Percentiles rank a stretch among this genome's conserved stretches.
These are phyloP conservation scores for Lentithecium fluviatile DNA, from an alignment of 495 filamentous ascomycete genomes.

Conservation along the genomic window DNA sequence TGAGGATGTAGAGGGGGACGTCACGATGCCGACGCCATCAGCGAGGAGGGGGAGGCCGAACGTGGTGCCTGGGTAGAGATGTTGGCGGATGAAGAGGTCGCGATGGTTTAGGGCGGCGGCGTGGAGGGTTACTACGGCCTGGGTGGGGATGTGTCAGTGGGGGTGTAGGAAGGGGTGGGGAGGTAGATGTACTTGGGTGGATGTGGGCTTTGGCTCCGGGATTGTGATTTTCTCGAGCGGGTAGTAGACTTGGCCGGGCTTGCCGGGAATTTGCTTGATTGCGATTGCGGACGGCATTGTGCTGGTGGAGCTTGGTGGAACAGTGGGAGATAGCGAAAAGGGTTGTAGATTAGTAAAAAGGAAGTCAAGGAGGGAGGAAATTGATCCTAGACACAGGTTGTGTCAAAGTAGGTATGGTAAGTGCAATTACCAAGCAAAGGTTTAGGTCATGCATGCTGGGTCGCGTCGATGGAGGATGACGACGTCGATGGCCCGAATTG, in stretches of 20 bases:
- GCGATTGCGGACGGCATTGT: constrained; percentile 57
- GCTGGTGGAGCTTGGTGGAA: background rate
- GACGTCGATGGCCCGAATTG: background rate
- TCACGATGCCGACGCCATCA: constrained; percentile 76
- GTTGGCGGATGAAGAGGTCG: constrained; percentile 87
- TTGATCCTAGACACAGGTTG: no score
- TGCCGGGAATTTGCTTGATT: constrained; percentile 63
- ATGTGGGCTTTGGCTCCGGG: constrained; percentile 27
- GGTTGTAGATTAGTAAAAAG: background rate
- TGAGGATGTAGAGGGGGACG: constrained; percentile 53
- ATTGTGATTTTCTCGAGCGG: constrained; percentile 47
- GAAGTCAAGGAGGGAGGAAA: background rate
- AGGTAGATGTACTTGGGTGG: constrained; percentile 21
- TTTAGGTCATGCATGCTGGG: background rate
- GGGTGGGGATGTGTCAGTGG: constrained; percentile 23
- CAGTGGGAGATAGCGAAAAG: background rate
- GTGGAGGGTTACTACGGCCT: constrained; percentile 64
- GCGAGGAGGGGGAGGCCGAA: constrained; percentile 74
- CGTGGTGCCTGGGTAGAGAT: constrained; percentile 80
- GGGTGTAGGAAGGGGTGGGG: background rate
- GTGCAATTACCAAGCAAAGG: background rate
- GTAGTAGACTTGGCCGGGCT: constrained; percentile 85
- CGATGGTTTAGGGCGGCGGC: constrained; percentile 87
- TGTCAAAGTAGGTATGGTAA: background rate
- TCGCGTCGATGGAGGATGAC: constrained; percentile 5